Evolutionary conservation across 805 yeast genomes (phyloP), one percentile per base, ranked within the genome.

Genomic region (Ogataea chonburiensis): DNA sequence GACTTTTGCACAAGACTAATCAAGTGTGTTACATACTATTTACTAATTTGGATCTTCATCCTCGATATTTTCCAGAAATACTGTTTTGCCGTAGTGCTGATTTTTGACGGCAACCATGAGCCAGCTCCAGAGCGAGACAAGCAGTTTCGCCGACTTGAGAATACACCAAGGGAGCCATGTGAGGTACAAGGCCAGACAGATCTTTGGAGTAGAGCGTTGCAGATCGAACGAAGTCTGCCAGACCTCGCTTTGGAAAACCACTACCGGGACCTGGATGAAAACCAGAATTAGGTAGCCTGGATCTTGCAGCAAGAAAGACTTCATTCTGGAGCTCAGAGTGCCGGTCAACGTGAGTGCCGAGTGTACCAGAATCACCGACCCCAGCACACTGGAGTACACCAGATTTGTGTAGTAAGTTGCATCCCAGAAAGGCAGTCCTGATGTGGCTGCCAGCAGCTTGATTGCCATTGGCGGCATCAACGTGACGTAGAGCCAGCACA

Each of bases 11-110:
- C 47, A 43, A 22, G 29, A 27, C 7, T 35, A 18, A 17, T 30
- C 17, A 18, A 19, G 22, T 19, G 22, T 19, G 9, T 19, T 19
- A 10, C 10, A 19, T 7, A 10, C 23, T 27, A 35, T 16, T 27
- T 15, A 31, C 20, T 31, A 28, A 12, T 23, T n/a, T 25, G 37
- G 36, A 9, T 40, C 43, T 2, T 45, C 49, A 4, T 53, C 53
- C 15, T 41, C 48, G 17, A 42, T 45, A 27, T 56, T 57, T 2
- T 53, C 38, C 24, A 57, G 42, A 9, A 53, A 39, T 25, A 45
- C 51, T 5, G 52, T 54, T 26, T 42, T 50, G 13, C 54, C 50
- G 40, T 57, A 57, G 24, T 46, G 48, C 36, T 51, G 54, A 11
- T 50, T 56, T 43, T 49, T 57, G 33, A 53, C 37, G n/a, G 44